phyloP scores from a whole-genome alignment of 768 basidiomycete genomes.

The Mycena venus region DNA sequence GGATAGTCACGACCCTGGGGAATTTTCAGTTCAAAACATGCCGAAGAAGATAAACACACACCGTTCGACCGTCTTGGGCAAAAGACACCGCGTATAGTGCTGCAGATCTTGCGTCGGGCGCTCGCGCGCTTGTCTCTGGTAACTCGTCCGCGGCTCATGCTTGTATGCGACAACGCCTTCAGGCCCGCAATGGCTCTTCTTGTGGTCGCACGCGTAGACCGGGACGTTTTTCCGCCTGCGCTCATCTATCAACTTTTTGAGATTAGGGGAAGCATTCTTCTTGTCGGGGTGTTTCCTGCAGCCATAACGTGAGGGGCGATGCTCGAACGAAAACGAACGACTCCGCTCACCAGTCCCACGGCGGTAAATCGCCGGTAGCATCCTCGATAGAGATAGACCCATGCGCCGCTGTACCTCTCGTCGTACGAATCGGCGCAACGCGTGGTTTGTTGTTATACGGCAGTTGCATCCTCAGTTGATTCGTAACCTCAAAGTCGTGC shows the following conservation, averaged over 20 bases:
- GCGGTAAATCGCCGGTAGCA: slow-evolving; percentile 80
- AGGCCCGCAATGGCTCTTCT: slow-evolving; percentile 52
- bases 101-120: slow-evolving; percentile 67
- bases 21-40: background rate
- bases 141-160: slow-evolving; percentile 53
- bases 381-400: slow-evolving; percentile 74
- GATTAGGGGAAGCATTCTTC: slow-evolving; percentile 18
- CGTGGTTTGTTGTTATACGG: slow-evolving; percentile 48
- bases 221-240: slow-evolving; percentile 45
- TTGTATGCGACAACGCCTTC: slow-evolving; percentile 48
- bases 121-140: slow-evolving; percentile 62
- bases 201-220: slow-evolving; percentile 51
- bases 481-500: slow-evolving; percentile 61
- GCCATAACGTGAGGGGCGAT: background rate
- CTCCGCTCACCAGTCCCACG: slow-evolving; percentile 77
- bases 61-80: slow-evolving; percentile 69
- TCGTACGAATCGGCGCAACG: slow-evolving; percentile 56
- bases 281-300: slow-evolving; percentile 52
- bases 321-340: slow-evolving; percentile 5
- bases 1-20: slow-evolving; percentile 71
- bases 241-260: slow-evolving; percentile 34
- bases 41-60: slow-evolving; percentile 32
- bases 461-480: slow-evolving; percentile 65
- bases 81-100: slow-evolving; percentile 73
- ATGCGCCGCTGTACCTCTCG: slow-evolving; percentile 68